Evolutionary conservation across 345 rosid species (phyloP), one percentile per base, ranked within the genome.

Genomic region (Cardiospermum halicacabum): DNA sequence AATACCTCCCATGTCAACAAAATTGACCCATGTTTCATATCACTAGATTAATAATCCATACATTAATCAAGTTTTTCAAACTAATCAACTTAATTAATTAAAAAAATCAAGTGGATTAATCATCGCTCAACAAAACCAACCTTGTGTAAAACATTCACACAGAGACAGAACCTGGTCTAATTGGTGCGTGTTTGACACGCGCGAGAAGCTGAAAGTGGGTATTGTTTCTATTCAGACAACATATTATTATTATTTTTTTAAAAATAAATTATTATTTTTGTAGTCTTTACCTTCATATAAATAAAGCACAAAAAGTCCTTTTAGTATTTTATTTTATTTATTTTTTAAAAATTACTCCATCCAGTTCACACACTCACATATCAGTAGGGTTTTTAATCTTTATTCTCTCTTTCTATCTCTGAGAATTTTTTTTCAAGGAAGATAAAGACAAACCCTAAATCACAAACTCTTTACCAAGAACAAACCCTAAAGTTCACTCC

Each of bases 301-400:
- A 55, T 53, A 39, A 5, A 3, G 37, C 65, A 57, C 60, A 63
- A 67, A 68, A 57, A 34, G 31, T 30, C 50, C 70, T 61, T 74
- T 71, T 47, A 32, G 53, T 53, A 40, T 58, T 53, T 65, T 31
- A 68, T 69, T 75, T 76, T 77, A n/a, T n/a, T n/a, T n/a, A n/a
- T n/a, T n/a, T n/a, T n/a, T n/a, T n/a, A n/a, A n/a, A n/a, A n/a
- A n/a, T n/a, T 58, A 69, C 77, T 68, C 70, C 64, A 71, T 24
- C 49, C 67, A 63, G 62, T 78, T 69, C 74, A 58, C 77, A 77
- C 75, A 39, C 74, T 56, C 77, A 77, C 75, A 39, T 15, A 42
- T 69, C 71, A 77, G 84, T 80, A 86, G 88, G 89, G 83, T 81
- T 86, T 78, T 78, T 76, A 60, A 80, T 81, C 84, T 77, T 77